phyloP scores from a whole-genome alignment of 208 protist genomes.

The Crithidia acanthocephali region DNA sequence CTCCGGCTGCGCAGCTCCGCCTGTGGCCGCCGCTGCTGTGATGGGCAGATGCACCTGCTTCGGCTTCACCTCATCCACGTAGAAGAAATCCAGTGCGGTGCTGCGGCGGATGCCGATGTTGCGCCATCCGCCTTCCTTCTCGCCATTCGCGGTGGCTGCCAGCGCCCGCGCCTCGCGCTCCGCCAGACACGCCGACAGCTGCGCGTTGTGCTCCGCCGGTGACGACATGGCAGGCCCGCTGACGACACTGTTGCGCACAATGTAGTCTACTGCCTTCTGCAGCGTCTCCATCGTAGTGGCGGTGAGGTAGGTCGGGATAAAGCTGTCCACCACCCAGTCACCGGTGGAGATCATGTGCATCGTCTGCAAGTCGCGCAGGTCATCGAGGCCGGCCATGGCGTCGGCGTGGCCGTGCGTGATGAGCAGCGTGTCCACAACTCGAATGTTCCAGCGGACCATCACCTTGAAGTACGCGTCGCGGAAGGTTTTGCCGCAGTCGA shows the following conservation, averaged over 20 bases:
- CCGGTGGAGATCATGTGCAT: slow-evolving; percentile 57
- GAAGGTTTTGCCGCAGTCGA: slow-evolving; percentile 94
- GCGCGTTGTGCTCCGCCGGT: slow-evolving; percentile 32
- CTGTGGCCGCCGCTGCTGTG: slow-evolving; percentile 20
- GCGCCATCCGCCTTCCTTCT: slow-evolving; percentile 39
- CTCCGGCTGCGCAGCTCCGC: slow-evolving; percentile 2
- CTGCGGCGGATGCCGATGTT: slow-evolving; percentile 85
- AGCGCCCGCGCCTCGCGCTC: slow-evolving; percentile 15
- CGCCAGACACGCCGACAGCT: slow-evolving; percentile 22
- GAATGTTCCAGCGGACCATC: slow-evolving; percentile 62
- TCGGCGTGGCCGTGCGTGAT: slow-evolving; percentile 91
- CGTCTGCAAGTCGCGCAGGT: slow-evolving; percentile 89
- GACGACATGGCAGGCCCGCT: slow-evolving; percentile 26
- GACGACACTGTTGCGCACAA: slow-evolving; percentile 72
- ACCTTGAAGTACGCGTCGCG: slow-evolving; percentile 89
- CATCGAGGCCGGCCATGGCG: slow-evolving; percentile 84
- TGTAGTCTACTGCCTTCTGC: slow-evolving; percentile 63
- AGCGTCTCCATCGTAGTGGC: slow-evolving; percentile 46
- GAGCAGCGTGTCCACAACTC: slow-evolving; percentile 75
- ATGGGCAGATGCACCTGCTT: slow-evolving; percentile 55
- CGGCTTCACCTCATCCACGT: slow-evolving; percentile 44
- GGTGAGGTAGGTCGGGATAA: slow-evolving; percentile 78
- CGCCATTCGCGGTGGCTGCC: slow-evolving; percentile 20
- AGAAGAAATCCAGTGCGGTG: slow-evolving; percentile 81
- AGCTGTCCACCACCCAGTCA: slow-evolving; percentile 72